These are phyloP conservation scores for Cladosporium sp. DNA, from an alignment of 2,329 filamentous ascomycete species.

Conservation along the genomic window DNA sequence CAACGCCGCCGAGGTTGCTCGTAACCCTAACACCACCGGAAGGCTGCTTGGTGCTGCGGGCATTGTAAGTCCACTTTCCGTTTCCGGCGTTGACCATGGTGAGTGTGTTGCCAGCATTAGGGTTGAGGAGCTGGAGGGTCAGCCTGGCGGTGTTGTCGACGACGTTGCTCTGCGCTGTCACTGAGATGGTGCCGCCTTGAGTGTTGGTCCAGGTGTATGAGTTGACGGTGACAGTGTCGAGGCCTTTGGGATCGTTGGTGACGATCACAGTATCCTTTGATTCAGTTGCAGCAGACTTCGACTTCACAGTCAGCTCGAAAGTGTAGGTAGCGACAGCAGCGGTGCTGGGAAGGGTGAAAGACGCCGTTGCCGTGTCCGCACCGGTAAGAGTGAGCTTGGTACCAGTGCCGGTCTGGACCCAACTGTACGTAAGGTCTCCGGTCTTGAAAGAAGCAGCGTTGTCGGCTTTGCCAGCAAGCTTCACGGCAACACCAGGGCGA, in stretches of 20 bases:
- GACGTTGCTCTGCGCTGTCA: conserved; percentile 34
- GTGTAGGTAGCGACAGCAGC: not conserved
- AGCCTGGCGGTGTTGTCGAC: conserved; percentile 28
- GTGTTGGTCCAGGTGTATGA: conserved; percentile 30
- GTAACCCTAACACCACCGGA: conserved; percentile 17
- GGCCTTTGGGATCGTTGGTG: conserved; percentile 22
- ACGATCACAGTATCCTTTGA: conserved; percentile 28
- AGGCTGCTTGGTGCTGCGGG: conserved; percentile 26
- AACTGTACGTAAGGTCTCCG: conserved; percentile 27
- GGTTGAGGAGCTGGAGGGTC: not conserved
- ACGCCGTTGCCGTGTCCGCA: not conserved
- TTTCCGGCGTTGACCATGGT: conserved; percentile 19
- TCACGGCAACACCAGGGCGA: conserved; percentile 24
- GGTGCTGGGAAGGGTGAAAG: conserved; percentile 2
- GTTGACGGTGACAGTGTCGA: conserved; percentile 31
- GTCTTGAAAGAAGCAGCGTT: conserved; percentile 18
- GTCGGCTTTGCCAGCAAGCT: conserved; percentile 28
- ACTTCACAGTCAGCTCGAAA: conserved; percentile 10
- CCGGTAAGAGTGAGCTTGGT: conserved; percentile 1
- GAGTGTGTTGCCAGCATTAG: conserved; percentile 21
- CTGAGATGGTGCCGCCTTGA: conserved; percentile 30
- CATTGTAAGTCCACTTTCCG: conserved; percentile 29
- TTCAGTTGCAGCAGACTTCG: conserved; percentile 23
- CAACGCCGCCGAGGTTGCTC: conserved; percentile 15
- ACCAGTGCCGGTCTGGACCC: not conserved